Base-by-base conservation (phyloP, 805 yeast species). In the Myxozyma kluyveri region DNA sequence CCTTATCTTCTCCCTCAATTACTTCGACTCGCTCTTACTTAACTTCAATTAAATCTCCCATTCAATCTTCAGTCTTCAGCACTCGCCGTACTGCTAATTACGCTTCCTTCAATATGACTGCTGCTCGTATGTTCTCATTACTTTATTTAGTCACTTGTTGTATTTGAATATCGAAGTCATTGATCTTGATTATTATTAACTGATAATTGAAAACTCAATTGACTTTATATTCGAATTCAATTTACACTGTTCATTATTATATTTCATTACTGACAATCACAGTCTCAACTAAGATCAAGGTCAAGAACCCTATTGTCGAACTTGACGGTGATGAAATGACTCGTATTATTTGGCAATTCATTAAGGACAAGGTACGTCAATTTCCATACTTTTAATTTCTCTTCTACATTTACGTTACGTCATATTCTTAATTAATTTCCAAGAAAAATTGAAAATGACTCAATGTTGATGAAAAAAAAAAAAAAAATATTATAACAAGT, bases 241-340 rank as follows among this genome's bases (percentile, higher is more conserved):
- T 12, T 22, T 12, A 17, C 39, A 10, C 39, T 17, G 5, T 7
- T 22, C 5, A 35, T 5, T 10, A 10, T 22, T 6, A 5, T 7
- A 19, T 22, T 5, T 19, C 12, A 5, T 10, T 7, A 5, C 39
- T 5, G 23, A 24, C n/a, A n/a, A n/a, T n/a, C n/a, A 7, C 46
- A 54, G 60, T 52, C 21, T 32, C 59, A 21, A 54, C 60, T 45
- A 89, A 89, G 69, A 84, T 91, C 69, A 74, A 78, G 60, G 97
- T 91, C 52, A 77, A 79, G 69, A 86, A 80, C 65, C 98, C 98
- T 60, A 80, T 91, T 63, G 98, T 91, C 59, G 98, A 91, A 70
- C 81, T 91, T 86, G 98, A 91, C 65, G 98, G 98, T 59, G 98
- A 91, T 71, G 98, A 91, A 73, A 88, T 86, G 87, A 91, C 98